phyloP scores from a whole-genome alignment of 2,329 filamentous ascomycete genomes.

The Talaromyces sp. region DNA sequence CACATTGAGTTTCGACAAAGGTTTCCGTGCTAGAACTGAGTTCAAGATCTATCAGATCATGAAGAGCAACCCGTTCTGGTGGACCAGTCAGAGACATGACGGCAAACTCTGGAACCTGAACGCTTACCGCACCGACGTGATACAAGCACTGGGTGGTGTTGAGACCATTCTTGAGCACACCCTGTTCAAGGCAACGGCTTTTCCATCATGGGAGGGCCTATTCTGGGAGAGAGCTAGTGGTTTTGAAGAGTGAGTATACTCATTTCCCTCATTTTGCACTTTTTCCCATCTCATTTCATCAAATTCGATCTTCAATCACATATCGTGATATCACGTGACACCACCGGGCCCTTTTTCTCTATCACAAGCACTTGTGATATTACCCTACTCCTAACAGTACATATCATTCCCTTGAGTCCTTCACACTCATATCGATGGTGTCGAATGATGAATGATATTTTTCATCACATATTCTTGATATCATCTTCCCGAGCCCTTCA shows the following conservation, averaged over 20 bases:
- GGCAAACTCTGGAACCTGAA: slow-evolving; percentile 98
- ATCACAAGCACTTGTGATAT: background rate
- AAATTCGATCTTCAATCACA: background rate
- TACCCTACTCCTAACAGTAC: background rate
- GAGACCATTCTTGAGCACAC: slow-evolving; percentile 98
- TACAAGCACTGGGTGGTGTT: slow-evolving; percentile 91
- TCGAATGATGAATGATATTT: too few relatives aligned
- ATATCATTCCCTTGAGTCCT: background rate
- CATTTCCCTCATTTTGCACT: background rate
- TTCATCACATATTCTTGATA: too few relatives aligned
- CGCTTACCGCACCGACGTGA: slow-evolving; percentile 92
- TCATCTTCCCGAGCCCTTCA: too few relatives aligned
- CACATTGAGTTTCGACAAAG: slow-evolving; percentile 96
- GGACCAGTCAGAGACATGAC: slow-evolving; percentile 95
- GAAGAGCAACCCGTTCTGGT: slow-evolving; percentile 99
- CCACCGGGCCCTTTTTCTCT: too few relatives aligned
- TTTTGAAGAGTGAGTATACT: background rate
- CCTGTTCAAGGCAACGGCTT: slow-evolving; percentile 93
- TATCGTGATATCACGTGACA: background rate
- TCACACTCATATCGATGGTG: too few relatives aligned
- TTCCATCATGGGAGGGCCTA: slow-evolving; percentile 87
- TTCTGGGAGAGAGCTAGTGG: slow-evolving; percentile 70
- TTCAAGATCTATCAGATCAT: slow-evolving; percentile 99
- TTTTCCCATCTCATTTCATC: background rate
- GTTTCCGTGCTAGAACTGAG: slow-evolving; percentile 89